Evolutionary conservation across 805 yeast genomes (phyloP), one percentile per base, ranked within the genome.

Genomic region (Metschnikowia corniflorae): DNA sequence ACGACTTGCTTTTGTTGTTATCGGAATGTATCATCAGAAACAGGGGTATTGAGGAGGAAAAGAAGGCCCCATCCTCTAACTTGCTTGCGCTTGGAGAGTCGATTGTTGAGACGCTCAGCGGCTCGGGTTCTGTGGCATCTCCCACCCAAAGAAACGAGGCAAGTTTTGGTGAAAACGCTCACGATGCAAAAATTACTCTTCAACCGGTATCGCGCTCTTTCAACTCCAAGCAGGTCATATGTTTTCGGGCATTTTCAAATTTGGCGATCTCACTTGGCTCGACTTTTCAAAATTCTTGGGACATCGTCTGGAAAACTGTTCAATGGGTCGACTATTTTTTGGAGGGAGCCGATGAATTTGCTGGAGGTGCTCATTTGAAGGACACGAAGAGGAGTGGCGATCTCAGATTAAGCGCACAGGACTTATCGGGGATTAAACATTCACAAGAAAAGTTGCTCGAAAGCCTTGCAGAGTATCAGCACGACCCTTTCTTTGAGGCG

Each of bases 191-290:
- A 18, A 8, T 9, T 6, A 16, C 9, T n/a, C 13, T 13, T 2
- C n/a, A 21, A 15, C 17, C 12, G 17, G 35, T 28, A 2, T 7
- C 28, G 24, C 25, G 46, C 7, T 21, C 16, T 21, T 64, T 85
- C 29, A 77, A 80, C 41, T 69, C 85, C 0, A 71, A 95, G 36
- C 87, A 86, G 43, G 71, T 86, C 1, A 70, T 81, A 7, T 78
- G 95, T 47, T 75, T 87, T 26, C 68, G 96, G 33, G 96, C 95
- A 0, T 58, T 91, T 25, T 64, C 81, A 3, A 84, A 86, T 42
- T 64, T 91, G 32, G 88, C 91, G 0, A 72, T 80, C 3, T 84
- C 96, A 0, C 60, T 91, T n/a, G 97, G 96, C 0, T 75, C 89
- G 1, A 73, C 79, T 1, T 66, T 91, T 12, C 73, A 73, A 5